Evolutionary conservation across 2,329 filamentous ascomycete genomes (phyloP).

Genomic region (Teratosphaeriaceae sp.): DNA sequence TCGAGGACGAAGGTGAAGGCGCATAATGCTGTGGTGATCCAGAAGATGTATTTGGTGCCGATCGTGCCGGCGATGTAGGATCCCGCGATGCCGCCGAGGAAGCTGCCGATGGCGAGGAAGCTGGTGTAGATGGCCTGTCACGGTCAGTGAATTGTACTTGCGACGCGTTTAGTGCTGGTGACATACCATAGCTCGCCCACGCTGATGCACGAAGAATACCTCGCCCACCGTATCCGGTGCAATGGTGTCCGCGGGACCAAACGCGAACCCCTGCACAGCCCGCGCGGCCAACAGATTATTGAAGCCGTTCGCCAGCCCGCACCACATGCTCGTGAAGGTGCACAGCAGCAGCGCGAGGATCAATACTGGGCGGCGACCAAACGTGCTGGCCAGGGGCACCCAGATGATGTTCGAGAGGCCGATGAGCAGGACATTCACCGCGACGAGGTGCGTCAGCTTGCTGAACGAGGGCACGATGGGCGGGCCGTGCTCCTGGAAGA

Average conservation of each 20-base stretch:
- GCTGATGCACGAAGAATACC: conserved; percentile 37
- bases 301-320: conserved; percentile 32
- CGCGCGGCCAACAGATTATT: conserved; percentile 33
- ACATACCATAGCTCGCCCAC: conserved; percentile 34
- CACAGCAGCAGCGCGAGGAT: conserved; percentile 31
- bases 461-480: conserved; percentile 25
- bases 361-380: conserved; percentile 34
- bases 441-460: conserved; percentile 30
- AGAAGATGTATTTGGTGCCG: conserved; percentile 35
- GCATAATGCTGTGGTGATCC: conserved; percentile 34
- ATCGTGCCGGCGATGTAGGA: conserved; percentile 34
- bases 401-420: conserved; percentile 35
- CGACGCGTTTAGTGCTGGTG: background rate
- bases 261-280: conserved; percentile 30
- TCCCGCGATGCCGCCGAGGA: conserved; percentile 34
- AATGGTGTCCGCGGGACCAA: conserved; percentile 32
- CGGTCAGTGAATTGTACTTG: background rate
- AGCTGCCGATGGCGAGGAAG: conserved; percentile 32
- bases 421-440: conserved; percentile 34
- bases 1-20: conserved; percentile 28
- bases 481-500: conserved; percentile 9
- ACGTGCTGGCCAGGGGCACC: conserved; percentile 36
- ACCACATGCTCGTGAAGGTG: conserved; percentile 33
- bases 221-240: conserved; percentile 36
- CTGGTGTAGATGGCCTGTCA: conserved; percentile 36